phyloP scores from a whole-genome alignment of 2,329 filamentous ascomycete genomes.

The Bisporella sp. region DNA sequence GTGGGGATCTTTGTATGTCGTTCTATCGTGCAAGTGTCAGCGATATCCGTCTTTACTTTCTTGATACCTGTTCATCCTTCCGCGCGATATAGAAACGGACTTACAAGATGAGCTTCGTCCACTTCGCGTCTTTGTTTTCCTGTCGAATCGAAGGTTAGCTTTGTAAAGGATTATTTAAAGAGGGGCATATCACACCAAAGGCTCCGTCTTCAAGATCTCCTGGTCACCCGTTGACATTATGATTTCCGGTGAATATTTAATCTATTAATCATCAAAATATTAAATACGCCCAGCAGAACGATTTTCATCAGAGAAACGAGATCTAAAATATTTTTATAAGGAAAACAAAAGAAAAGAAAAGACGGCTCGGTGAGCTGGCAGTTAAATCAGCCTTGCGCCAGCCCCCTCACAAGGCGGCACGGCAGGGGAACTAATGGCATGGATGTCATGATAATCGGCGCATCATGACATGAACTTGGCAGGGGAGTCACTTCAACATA shows the following conservation, averaged over 20 bases:
- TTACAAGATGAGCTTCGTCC: conserved; percentile 54
- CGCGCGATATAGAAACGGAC: conserved; percentile 8
- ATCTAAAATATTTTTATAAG: too few species aligned
- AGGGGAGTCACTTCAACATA: too few species aligned
- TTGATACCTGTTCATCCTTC: not conserved
- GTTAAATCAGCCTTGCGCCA: too few species aligned
- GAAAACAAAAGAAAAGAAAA: too few species aligned
- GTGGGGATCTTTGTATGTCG: conserved; percentile 57
- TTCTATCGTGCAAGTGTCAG: conserved; percentile 31
- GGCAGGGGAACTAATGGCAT: too few species aligned
- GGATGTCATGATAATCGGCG: too few species aligned
- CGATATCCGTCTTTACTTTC: not conserved
- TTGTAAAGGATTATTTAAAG: not conserved
- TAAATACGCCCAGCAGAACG: too few species aligned
- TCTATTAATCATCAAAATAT: too few species aligned
- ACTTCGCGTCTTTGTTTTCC: conserved; percentile 41
- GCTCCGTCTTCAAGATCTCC: conserved; percentile 37
- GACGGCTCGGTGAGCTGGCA: too few species aligned
- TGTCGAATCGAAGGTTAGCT: conserved; percentile 5
- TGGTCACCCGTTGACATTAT: conserved; percentile 36
- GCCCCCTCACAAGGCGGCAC: too few species aligned
- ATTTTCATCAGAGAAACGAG: too few species aligned
- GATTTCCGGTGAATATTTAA: not conserved
- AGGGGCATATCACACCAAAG: conserved; percentile 33
- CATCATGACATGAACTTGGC: too few species aligned